A percentile compares a stretch with the other conserved stretches of the same genome.
These are phyloP conservation scores for Quillaja saponaria DNA, from an alignment of 306 rosid species.

Conservation along the genomic window DNA sequence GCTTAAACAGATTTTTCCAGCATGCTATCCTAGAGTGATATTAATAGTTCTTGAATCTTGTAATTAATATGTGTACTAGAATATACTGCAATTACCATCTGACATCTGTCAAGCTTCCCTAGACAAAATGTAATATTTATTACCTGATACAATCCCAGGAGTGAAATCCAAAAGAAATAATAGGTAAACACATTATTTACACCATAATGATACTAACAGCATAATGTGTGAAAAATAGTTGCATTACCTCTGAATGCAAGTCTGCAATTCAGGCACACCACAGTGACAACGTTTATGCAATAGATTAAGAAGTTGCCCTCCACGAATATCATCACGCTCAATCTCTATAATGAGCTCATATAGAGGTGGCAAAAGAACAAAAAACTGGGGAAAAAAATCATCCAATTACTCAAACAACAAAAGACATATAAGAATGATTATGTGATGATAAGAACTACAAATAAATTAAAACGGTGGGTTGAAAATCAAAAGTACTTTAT, in stretches of 20 bases:
- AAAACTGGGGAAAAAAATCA: slow-evolving; percentile 52
- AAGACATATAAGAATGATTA: background rate
- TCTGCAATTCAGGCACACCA: slow-evolving; percentile 96
- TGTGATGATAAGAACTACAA: background rate
- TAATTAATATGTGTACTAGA: no score
- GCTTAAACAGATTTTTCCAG: no score
- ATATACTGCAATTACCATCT: no score
- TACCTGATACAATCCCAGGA: no score
- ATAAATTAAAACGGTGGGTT: background rate
- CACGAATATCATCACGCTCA: slow-evolving; percentile 80
- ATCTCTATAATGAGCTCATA: slow-evolving; percentile 78
- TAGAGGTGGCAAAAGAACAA: slow-evolving; percentile 81
- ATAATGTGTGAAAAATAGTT: slow-evolving; percentile 6
- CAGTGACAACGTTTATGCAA: slow-evolving; percentile 86
- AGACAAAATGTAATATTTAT: no score
- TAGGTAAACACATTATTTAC: slow-evolving; percentile 18
- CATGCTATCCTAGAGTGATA: no score
- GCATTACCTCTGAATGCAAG: slow-evolving; percentile 87
- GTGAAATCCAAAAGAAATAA: no score
- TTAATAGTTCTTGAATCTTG: no score
- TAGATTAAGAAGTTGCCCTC: slow-evolving; percentile 89
- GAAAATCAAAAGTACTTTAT: slow-evolving; percentile 68
- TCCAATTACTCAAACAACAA: background rate
- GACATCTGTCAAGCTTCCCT: no score
- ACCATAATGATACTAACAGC: background rate